These are phyloP conservation scores for Vitis vinifera DNA, from an alignment of 164 flowering plant species.

Conservation along the genomic window ASM3070453v1 NC_081821.1:10734501-10735000, in stretches of 20 bases:
- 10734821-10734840: constrained; percentile 9
- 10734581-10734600: constrained; percentile 95
- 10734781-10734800: constrained; percentile 59
- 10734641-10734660: constrained; percentile 92
- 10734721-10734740: constrained; percentile 63
- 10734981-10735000: constrained; percentile 25
- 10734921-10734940: constrained; percentile 13
- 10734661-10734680: constrained; percentile 69
- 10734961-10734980: constrained; percentile 19
- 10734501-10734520: constrained; percentile 78
- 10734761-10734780: constrained; percentile 94
- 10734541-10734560: constrained; percentile 64
- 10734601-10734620: constrained; percentile 81
- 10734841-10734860: constrained; percentile 8
- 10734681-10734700: constrained; percentile 72
- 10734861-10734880: constrained; percentile 1
- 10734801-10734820: constrained; percentile 7
- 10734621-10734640: constrained; percentile 75
- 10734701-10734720: constrained; percentile 77
- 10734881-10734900: constrained; percentile 11
- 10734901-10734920: constrained; percentile 4
- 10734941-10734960: constrained; percentile 24
- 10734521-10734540: constrained; percentile 90
- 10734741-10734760: constrained; percentile 89
- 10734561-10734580: constrained; percentile 75